These are phyloP conservation scores for Syncephalastrum racemosum DNA, from an alignment of 371 early-diverging fungal genomes.

Conservation along the genomic window DNA sequence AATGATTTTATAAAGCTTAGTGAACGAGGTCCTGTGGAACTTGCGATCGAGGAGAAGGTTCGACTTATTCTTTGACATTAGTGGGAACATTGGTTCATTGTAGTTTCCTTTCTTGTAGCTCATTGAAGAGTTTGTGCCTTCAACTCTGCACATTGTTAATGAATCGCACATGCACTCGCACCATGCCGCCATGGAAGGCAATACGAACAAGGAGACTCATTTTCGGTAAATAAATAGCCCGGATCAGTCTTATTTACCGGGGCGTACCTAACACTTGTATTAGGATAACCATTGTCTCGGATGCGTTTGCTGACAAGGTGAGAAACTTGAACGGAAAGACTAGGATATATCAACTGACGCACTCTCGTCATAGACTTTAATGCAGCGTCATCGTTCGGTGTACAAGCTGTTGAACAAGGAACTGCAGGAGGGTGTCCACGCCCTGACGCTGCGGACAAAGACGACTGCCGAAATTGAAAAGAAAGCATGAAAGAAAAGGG, in stretches of 20 bases:
- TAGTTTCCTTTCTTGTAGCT: conserved; percentile 33
- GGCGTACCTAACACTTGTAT: not conserved
- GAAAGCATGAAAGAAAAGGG: not conserved
- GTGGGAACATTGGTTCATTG: not conserved
- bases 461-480: conserved; percentile 51
- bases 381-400: conserved; percentile 72
- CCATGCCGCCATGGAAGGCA: conserved; percentile 76
- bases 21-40: conserved; percentile 47
- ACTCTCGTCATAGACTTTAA: conserved; percentile 31
- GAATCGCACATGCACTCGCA: conserved; percentile 76
- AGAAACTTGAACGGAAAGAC: conserved; percentile 9
- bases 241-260: conserved; percentile 1
- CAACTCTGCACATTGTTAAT: conserved; percentile 59
- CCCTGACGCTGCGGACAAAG: conserved; percentile 63
- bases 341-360: not conserved
- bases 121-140: conserved; percentile 54
- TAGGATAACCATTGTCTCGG: conserved; percentile 67
- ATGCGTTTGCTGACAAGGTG: conserved; percentile 63
- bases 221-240: conserved; percentile 51
- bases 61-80: not conserved
- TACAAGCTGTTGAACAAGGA: conserved; percentile 61
- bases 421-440: conserved; percentile 59
- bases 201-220: conserved; percentile 73
- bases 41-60: conserved; percentile 43
- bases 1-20: conserved; percentile 28